Conservation (phyloP, 176 grass and related monocot genomes). For the Elymus sibiricus region DNA sequence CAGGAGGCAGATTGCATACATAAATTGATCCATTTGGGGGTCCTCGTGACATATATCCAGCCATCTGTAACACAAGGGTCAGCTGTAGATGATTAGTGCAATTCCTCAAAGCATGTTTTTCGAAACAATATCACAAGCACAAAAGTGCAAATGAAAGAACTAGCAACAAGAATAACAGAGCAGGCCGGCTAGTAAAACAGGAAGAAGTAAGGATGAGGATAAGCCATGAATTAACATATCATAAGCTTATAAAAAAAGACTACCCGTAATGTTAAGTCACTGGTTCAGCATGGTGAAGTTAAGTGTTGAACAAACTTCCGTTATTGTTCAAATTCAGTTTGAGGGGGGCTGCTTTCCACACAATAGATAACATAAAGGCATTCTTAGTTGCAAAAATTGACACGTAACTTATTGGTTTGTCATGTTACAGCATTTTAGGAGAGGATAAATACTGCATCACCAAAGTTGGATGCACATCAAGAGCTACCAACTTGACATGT, state of each 20-base stretch:
- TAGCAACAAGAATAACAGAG: background rate
- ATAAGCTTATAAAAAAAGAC: background rate
- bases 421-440: background rate
- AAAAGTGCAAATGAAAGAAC: background rate
- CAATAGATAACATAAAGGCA: background rate
- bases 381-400: background rate
- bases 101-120: background rate
- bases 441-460: background rate
- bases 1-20: conserved; percentile 85
- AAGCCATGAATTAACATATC: background rate
- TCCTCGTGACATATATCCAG: conserved; percentile 48
- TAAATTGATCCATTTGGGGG: conserved; percentile 74
- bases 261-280: background rate
- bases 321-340: background rate
- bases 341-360: background rate
- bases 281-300: background rate
- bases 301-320: background rate
- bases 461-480: background rate
- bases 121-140: background rate
- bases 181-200: background rate
- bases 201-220: background rate
- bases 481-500: background rate
- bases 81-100: background rate
- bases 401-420: background rate
- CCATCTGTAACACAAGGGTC: conserved; percentile 38